Conservation (phyloP, 352 stramenopile species). For the Pythium myriotylum region DNA sequence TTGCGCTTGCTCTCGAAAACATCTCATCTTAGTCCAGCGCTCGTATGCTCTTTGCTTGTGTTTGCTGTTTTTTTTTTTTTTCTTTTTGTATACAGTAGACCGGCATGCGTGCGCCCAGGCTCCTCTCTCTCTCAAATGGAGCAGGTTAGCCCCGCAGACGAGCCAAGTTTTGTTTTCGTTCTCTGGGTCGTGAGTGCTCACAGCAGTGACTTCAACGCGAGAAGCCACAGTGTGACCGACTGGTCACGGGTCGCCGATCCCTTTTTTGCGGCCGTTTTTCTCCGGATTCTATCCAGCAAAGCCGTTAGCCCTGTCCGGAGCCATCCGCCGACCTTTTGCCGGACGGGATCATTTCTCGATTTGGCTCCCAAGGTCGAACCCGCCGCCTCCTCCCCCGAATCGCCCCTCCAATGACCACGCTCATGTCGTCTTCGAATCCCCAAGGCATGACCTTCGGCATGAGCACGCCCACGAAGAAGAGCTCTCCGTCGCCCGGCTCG, state of each 20-base stretch:
- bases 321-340: neutral
- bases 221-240: constrained; percentile 8
- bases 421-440: constrained; percentile 2
- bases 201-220: constrained; percentile 16
- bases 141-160: neutral
- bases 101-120: constrained; percentile 6
- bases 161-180: neutral
- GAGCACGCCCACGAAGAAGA: constrained; percentile 2
- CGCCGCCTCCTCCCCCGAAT: neutral
- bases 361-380: constrained; percentile 21
- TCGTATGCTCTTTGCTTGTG: neutral
- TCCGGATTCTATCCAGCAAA: constrained; percentile 15
- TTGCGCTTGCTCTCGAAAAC: too few relatives aligned
- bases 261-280: neutral
- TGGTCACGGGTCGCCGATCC: constrained; percentile 2
- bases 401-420: constrained; percentile 9
- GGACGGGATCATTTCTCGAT: constrained; percentile 25
- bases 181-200: constrained; percentile 10
- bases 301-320: neutral
- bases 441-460: constrained; percentile 20
- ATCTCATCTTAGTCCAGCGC: constrained; percentile 17
- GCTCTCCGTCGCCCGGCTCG: neutral
- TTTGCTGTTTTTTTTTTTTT: neutral
- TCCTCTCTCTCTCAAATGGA: neutral
- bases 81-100: too few relatives aligned